Evolutionary conservation across 148 eudicot species (phyloP).

Genomic region (Simmondsia chinensis): DNA sequence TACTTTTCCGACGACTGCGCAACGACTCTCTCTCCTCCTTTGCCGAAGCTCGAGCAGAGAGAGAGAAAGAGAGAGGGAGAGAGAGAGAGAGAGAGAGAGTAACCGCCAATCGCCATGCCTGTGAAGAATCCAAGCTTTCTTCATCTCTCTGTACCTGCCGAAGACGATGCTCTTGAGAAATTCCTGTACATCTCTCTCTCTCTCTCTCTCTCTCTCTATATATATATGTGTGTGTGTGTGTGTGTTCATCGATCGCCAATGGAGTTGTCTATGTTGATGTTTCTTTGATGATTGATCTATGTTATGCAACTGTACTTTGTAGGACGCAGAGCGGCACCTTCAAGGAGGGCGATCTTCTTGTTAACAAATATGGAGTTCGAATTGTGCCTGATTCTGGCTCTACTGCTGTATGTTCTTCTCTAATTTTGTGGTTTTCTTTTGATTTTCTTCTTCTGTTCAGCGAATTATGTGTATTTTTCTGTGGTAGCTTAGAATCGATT

Average conservation of each 20-base stretch:
- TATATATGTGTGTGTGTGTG: neutral
- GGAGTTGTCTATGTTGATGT: neutral
- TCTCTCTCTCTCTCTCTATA: neutral
- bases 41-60: neutral
- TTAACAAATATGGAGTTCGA: constrained; percentile 73
- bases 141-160: constrained; percentile 62
- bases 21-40: constrained; percentile 10
- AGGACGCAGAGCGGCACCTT: constrained; percentile 87
- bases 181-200: constrained; percentile 42
- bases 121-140: constrained; percentile 41
- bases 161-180: constrained; percentile 51
- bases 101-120: constrained; percentile 6
- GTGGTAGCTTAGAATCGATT: no score
- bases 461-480: no score
- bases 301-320: neutral
- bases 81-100: neutral
- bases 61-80: neutral
- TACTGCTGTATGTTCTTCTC: constrained; percentile 38
- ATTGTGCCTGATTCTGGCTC: constrained; percentile 49
- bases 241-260: neutral
- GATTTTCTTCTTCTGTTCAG: neutral
- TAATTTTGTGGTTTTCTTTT: constrained; percentile 2
- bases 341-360: constrained; percentile 86
- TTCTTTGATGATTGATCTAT: neutral
- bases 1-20: constrained; percentile 21